phyloP scores from a whole-genome alignment of 2,329 filamentous ascomycete species.

The Talaromyces sp. region DNA sequence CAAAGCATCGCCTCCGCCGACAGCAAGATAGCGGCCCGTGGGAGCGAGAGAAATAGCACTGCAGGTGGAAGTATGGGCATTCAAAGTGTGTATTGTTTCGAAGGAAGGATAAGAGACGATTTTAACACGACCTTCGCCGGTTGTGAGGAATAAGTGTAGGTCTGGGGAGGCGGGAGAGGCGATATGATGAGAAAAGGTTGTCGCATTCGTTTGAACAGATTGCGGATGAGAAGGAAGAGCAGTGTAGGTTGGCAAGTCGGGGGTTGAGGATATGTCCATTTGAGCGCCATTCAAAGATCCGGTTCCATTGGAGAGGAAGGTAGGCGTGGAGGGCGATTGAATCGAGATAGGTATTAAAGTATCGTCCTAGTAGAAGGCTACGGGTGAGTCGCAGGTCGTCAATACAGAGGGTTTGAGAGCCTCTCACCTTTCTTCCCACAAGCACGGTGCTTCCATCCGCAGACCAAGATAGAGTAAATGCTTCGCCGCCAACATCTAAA shows the following conservation, averaged over 20 bases:
- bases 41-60: conserved; percentile 50
- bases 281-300: conserved; percentile 7
- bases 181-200: conserved; percentile 50
- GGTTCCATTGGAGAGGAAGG: conserved; percentile 24
- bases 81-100: conserved; percentile 46
- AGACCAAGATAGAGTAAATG: conserved; percentile 53
- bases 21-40: conserved; percentile 52
- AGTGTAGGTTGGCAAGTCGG: conserved; percentile 36
- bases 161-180: conserved; percentile 38
- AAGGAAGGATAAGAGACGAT: conserved; percentile 53
- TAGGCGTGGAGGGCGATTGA: conserved; percentile 42
- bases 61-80: conserved; percentile 54
- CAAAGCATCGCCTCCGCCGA: conserved; percentile 53
- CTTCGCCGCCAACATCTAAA: conserved; percentile 53
- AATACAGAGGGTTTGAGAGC: neutral
- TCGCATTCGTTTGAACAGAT: conserved; percentile 52
- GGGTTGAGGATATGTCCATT: conserved; percentile 13
- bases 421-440: conserved; percentile 51
- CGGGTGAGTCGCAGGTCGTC: neutral
- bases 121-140: conserved; percentile 53
- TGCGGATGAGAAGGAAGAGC: conserved; percentile 48
- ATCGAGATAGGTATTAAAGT: conserved; percentile 50
- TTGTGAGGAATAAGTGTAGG: conserved; percentile 51
- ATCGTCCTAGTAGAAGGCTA: conserved; percentile 42
- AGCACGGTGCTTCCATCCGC: conserved; percentile 51